These are phyloP conservation scores for Spatholobus suberectus DNA, from an alignment of 306 rosid genomes.

Conservation along the genomic window DNA sequence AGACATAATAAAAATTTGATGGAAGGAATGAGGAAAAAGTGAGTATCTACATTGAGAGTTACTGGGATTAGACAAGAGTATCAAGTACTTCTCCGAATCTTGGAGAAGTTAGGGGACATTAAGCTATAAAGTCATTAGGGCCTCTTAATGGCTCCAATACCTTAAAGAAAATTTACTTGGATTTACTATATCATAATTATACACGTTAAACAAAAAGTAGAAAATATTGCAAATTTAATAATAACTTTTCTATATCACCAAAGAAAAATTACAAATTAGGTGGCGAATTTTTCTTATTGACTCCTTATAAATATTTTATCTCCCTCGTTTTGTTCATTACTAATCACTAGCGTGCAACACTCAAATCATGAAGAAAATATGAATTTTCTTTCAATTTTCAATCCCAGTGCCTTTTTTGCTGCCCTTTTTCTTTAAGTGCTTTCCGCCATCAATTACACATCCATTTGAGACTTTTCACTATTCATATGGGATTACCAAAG, in stretches of 20 bases:
- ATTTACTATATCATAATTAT: conserved; percentile 1
- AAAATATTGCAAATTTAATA: conserved; percentile 17
- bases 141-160: background rate
- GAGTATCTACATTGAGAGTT: background rate
- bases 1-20: background rate
- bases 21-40: conserved; percentile 22
- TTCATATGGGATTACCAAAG: conserved; percentile 29
- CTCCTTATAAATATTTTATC: conserved; percentile 46
- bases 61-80: background rate
- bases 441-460: conserved; percentile 8
- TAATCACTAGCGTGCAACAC: conserved; percentile 45
- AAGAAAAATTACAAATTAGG: conserved; percentile 50
- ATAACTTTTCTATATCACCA: conserved; percentile 46
- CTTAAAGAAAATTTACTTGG: conserved; percentile 21
- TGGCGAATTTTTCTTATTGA: conserved; percentile 47
- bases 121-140: background rate
- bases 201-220: background rate
- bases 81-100: background rate
- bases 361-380: conserved; percentile 37
- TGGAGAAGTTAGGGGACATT: background rate
- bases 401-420: conserved; percentile 30
- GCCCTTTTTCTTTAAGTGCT: background rate
- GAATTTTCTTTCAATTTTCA: conserved; percentile 52
- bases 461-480: conserved; percentile 36
- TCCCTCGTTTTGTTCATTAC: conserved; percentile 48